Evolutionary conservation across 108 stramenopile species (phyloP).

Genomic region (Skeletonema costatum): DNA sequence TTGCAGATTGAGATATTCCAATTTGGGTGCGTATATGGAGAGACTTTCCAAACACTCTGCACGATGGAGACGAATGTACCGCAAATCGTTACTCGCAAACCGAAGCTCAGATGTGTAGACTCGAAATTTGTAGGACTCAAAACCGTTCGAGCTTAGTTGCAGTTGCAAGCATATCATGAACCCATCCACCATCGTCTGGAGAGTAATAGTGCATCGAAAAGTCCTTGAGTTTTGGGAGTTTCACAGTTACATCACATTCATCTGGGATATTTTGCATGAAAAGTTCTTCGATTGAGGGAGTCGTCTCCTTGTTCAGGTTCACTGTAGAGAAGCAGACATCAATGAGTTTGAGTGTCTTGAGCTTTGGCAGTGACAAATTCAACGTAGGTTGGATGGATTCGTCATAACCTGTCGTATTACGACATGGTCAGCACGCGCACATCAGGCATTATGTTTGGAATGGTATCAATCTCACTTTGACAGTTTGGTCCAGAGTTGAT

Average conservation of each 20-base stretch:
- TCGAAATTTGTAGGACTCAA: constrained; percentile 3
- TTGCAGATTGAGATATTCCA: not conserved
- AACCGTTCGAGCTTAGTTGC: constrained; percentile 1
- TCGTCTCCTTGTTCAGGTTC: not conserved
- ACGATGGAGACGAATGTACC: not conserved
- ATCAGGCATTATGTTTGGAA: not conserved
- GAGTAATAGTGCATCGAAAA: not conserved
- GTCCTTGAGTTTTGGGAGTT: not conserved
- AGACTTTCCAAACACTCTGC: not conserved
- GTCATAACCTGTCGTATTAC: not conserved
- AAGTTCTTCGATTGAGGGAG: not conserved
- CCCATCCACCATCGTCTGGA: not conserved
- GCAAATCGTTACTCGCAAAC: not conserved
- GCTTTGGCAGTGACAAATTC: not conserved
- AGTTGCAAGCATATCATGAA: not conserved
- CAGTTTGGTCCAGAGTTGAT: not conserved
- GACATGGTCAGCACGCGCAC: not conserved
- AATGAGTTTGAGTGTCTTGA: not conserved
- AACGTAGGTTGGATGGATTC: not conserved
- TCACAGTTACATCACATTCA: not conserved
- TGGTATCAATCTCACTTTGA: not conserved
- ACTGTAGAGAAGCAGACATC: not conserved
- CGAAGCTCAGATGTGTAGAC: not conserved
- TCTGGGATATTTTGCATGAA: not conserved
- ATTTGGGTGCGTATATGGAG: not conserved